Conservation (phyloP, 1,284 basidiomycete species). For the Puccinia novopanici region DNA sequence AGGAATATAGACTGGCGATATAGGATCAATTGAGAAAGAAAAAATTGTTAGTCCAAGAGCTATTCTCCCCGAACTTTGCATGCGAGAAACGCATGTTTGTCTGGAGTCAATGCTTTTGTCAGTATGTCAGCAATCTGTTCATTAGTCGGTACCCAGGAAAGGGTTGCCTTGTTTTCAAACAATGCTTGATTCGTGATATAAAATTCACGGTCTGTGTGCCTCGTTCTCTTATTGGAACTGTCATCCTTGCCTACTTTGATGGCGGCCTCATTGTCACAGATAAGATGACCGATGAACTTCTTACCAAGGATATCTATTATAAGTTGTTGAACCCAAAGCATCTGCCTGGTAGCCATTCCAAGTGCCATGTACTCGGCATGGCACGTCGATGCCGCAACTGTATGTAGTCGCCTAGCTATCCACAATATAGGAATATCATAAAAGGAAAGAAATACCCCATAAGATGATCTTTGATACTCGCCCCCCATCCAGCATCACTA, state of each 20-base stretch:
- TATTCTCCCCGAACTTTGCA: too few relatives aligned
- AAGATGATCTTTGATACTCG: background rate
- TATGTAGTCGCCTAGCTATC: background rate
- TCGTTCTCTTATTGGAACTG: background rate
- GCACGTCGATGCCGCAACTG: background rate
- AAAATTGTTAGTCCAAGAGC: too few relatives aligned
- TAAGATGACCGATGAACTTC: background rate
- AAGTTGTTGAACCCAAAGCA: too few relatives aligned
- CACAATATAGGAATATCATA: background rate
- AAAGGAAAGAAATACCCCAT: background rate
- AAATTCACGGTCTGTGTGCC: slow-evolving; percentile 1
- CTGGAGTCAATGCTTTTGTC: background rate
- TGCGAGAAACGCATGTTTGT: background rate
- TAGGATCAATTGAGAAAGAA: too few relatives aligned
- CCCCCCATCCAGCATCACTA: background rate
- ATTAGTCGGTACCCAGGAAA: background rate
- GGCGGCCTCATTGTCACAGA: too few relatives aligned
- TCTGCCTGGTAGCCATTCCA: too few relatives aligned
- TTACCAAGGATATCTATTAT: background rate
- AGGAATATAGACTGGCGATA: too few relatives aligned
- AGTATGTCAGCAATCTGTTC: background rate
- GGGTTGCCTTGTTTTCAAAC: too few relatives aligned
- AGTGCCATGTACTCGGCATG: background rate
- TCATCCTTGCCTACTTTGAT: slow-evolving; percentile 3
- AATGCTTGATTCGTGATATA: too few relatives aligned